Conservation (phyloP, 805 yeast species). For the Jamesozyma gamospora region DNA sequence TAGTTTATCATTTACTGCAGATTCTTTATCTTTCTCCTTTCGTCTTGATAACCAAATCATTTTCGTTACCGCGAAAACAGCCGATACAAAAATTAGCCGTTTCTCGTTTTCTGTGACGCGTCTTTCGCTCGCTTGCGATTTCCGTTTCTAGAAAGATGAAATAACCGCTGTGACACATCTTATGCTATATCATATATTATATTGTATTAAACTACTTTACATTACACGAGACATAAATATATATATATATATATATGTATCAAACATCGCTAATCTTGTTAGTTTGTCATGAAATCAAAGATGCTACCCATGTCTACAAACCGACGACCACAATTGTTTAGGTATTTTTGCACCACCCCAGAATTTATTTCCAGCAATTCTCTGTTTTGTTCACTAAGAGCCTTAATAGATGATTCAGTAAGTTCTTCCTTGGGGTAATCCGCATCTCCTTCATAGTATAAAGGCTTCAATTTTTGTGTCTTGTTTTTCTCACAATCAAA, state of each 20-base stretch:
- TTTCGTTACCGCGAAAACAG: too few species aligned
- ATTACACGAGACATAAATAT: too few species aligned
- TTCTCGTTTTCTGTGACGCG: too few species aligned
- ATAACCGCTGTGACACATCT: background rate
- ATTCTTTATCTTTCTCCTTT: too few species aligned
- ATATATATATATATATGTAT: too few species aligned
- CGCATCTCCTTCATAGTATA: slow-evolving; percentile 32
- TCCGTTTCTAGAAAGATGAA: background rate
- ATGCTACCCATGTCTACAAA: slow-evolving; percentile 77
- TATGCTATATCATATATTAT: too few species aligned
- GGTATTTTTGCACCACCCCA: slow-evolving; percentile 58
- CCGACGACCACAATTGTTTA: slow-evolving; percentile 76
- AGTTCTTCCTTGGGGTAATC: slow-evolving; percentile 27
- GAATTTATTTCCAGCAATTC: slow-evolving; percentile 44
- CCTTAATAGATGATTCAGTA: slow-evolving; percentile 48
- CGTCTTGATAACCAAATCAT: too few species aligned
- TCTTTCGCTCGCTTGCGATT: too few species aligned
- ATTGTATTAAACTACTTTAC: too few species aligned
- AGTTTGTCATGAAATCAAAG: slow-evolving; percentile 46
- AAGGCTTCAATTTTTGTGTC: slow-evolving; percentile 43
- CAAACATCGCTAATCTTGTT: too few species aligned
- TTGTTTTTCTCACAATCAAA: slow-evolving; percentile 79
- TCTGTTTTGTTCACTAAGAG: slow-evolving; percentile 72
- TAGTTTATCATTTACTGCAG: too few species aligned
- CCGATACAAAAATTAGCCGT: too few species aligned